Percentiles rank a stretch among this genome's conserved stretches.
phyloP scores from a whole-genome alignment of 2,329 filamentous ascomycete species.

The Zymoseptoria brevis region DNA sequence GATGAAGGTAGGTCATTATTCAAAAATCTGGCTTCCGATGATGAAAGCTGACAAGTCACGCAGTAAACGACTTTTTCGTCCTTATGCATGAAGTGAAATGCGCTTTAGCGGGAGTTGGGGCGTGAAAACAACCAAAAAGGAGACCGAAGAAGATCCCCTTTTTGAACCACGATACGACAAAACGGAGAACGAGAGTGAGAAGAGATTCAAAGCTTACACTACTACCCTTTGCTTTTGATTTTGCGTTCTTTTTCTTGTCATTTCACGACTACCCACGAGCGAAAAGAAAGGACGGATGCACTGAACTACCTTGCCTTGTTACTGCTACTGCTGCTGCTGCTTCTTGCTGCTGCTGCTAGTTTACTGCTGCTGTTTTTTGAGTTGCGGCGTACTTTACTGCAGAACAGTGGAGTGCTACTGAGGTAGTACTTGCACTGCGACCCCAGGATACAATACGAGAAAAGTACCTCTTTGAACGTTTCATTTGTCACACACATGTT shows the following conservation, averaged over 20 bases:
- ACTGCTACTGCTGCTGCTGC: neutral
- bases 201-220: slow-evolving; percentile 16
- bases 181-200: neutral
- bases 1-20: slow-evolving; percentile 49
- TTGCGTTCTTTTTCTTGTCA: slow-evolving; percentile 14
- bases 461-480: neutral
- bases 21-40: neutral
- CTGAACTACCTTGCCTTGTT: neutral
- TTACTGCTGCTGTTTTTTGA: too few relatives aligned
- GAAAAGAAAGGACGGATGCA: neutral
- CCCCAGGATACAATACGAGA: neutral
- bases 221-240: slow-evolving; percentile 21
- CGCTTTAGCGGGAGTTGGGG: slow-evolving; percentile 36
- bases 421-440: neutral
- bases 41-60: slow-evolving; percentile 8
- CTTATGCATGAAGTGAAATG: slow-evolving; percentile 34
- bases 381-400: too few relatives aligned
- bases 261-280: slow-evolving; percentile 19
- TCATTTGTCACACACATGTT: neutral
- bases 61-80: slow-evolving; percentile 31
- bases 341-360: neutral
- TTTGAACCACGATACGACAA: slow-evolving; percentile 3
- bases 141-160: slow-evolving; percentile 3
- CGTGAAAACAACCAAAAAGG: neutral
- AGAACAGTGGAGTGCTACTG: too few relatives aligned